Evolutionary conservation across 2,329 filamentous ascomycete species (phyloP), one percentile per base, ranked within the genome.

Genomic region (Byssoonygena ceratinophila): DNA sequence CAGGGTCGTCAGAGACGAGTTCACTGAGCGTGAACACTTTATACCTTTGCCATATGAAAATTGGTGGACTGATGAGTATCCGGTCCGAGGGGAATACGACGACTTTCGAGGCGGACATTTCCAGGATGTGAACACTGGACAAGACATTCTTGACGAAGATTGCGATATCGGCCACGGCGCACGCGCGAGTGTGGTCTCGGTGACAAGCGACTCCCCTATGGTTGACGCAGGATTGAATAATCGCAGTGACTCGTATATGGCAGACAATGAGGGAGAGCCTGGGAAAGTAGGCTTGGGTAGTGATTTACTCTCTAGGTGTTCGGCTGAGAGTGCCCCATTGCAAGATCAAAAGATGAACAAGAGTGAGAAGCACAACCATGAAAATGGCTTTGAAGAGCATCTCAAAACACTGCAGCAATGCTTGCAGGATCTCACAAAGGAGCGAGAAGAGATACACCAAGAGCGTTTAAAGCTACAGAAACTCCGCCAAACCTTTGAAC

Each of bases 401-500:
- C 34, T 53, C n/a, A 46, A 45, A 48, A 47, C 18, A 4, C 36
- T 55, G n/a, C 40, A 27, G 4, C 22, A 47, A 14, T 54, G 39
- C 23, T 32, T 57, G 34, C 29, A 51, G 29, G 53, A 40, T 16
- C 31, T 58, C 20, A 55, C 54, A 34, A 41, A 22, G 34, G 51
- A 54, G 34, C 41, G 40, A 23, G 46, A 46, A 31, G 43, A 46
- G 31, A 36, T 55, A 8, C 31, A 16, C 36, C 39, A 52, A 7
- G 57, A 58, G 31, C 41, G 55, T 18, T 23, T 40, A 9, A 23
- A 48, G 20, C 52, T 57, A 29, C 32, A 53, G 27, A 51, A 45
- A 34, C 54, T 57, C 2, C 43, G 27, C 16, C 11, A 31, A 8
- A 27, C 18, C 4, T 29, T 56, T 11, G 39, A 54, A n/a, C 20